phyloP scores from a whole-genome alignment of 495 filamentous ascomycete genomes.

The Neurospora hispaniola region DNA sequence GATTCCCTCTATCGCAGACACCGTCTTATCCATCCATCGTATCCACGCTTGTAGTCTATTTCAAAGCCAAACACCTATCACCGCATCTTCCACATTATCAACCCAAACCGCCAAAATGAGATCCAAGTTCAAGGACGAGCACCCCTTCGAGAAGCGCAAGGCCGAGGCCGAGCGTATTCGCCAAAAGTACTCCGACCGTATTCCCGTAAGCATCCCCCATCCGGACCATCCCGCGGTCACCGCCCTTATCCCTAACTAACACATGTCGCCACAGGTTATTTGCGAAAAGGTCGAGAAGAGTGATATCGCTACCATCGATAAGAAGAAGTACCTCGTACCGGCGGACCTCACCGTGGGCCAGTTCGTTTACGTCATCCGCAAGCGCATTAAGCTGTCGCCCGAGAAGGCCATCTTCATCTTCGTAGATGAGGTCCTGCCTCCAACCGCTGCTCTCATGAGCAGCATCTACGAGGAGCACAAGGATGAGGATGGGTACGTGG shows the following conservation, averaged over 20 bases:
- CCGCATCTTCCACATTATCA: conserved; percentile 4
- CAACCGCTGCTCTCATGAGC: conserved; percentile 96
- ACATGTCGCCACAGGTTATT: conserved; percentile 59
- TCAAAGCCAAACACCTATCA: background rate
- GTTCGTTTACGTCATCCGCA: conserved; percentile 99
- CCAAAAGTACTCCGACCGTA: conserved; percentile 97
- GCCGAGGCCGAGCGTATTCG: conserved; percentile 98
- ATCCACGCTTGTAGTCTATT: background rate
- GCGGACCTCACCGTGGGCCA: conserved; percentile 97
- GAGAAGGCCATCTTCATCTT: conserved; percentile 99
- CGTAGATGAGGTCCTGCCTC: conserved; percentile 95
- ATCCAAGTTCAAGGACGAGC: conserved; percentile 99
- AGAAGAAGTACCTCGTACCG: conserved; percentile 99
- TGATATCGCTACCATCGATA: conserved; percentile 99
- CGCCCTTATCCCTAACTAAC: conserved; percentile 12
- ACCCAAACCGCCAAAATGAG: conserved; percentile 55
- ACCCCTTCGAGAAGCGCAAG: conserved; percentile 99
- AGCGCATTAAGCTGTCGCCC: conserved; percentile 98
- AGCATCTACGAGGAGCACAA: conserved; percentile 99
- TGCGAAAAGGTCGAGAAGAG: conserved; percentile 99
- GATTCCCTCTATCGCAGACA: background rate
- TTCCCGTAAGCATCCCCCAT: conserved; percentile 63
- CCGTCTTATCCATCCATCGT: background rate
- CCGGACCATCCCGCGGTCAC: conserved; percentile 5
- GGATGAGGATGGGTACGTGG: conserved; percentile 55